Percentiles rank a stretch among this genome's conserved stretches.
Evolutionary conservation across 140 eudicot species (phyloP).

Genomic region (Artemisia princeps): DNA sequence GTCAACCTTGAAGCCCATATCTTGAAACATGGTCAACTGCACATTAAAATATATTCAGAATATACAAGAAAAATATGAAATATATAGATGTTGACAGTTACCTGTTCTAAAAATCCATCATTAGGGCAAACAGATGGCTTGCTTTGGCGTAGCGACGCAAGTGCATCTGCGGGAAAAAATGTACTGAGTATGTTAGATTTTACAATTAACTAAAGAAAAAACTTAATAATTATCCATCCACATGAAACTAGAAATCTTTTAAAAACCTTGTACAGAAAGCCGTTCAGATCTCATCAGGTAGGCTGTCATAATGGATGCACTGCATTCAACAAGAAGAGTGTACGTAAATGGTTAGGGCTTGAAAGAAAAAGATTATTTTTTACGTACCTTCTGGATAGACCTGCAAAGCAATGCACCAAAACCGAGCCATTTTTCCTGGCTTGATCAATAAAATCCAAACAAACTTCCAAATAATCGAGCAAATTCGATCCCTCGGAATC

Average conservation of each 20-base stretch:
- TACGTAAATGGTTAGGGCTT: constrained; percentile 31
- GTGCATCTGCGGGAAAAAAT: constrained; percentile 50
- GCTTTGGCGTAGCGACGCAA: constrained; percentile 69
- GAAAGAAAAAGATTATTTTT: too few relatives aligned
- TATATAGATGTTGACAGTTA: constrained; percentile 4
- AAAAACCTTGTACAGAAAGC: constrained; percentile 65
- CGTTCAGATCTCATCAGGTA: constrained; percentile 89
- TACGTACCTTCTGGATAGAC: constrained; percentile 82
- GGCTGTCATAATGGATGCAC: constrained; percentile 89
- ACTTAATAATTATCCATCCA: neutral
- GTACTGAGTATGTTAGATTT: constrained; percentile 1
- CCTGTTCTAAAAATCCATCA: constrained; percentile 96
- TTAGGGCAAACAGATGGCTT: constrained; percentile 77
- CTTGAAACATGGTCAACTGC: constrained; percentile 95
- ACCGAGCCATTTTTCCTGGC: constrained; percentile 68
- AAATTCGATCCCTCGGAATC: constrained; percentile 80
- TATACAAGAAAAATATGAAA: neutral
- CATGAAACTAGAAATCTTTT: neutral
- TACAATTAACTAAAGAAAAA: constrained; percentile 6
- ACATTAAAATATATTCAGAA: constrained; percentile 16
- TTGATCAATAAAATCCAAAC: constrained; percentile 80
- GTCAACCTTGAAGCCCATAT: constrained; percentile 92
- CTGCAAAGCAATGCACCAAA: constrained; percentile 98
- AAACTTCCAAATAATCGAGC: constrained; percentile 79
- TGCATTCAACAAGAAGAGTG: constrained; percentile 62